Evolutionary conservation across 2,329 filamentous ascomycete genomes (phyloP), one percentile per base, ranked within the genome.

Genomic region (Fusarium sp.): DNA sequence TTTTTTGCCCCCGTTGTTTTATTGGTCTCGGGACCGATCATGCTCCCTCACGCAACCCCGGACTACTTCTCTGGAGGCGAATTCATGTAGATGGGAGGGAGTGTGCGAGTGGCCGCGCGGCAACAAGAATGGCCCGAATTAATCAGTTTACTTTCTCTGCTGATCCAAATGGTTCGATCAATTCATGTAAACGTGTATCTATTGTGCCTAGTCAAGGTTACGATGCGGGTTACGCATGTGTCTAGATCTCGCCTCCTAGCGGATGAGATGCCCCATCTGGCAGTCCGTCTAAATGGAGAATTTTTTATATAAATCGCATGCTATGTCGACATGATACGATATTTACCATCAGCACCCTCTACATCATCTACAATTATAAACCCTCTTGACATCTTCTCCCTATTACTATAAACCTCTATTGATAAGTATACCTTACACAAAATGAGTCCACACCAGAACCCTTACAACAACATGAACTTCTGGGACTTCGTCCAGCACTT

Each of bases 401-500:
- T 38, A 35, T 54, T 38, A 59, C 33, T 14, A 55, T 32, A 32
- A 15, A 46, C 46, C 18, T 18, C 18, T 18, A 30, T 32, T 42
- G 37, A 35, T 14, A 67, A 45, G 20, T 38, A 49, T 15, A 35
- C 20, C 23, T n/a, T n/a, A 38, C 26, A 63, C 38, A 52, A 56
- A 64, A 78, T 79, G 77, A 70, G 67, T 61, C 58, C 74, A 38
- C 58, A 65, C 26, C 70, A 78, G 27, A 67, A 77, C 48, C 65
- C 68, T 15, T 71, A 70, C 41, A 68, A 74, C 15, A 70, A 74
- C 9, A 68, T 70, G 60, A 70, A 73, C 64, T 77, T 78, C 48
- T 79, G 77, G 78, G 78, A 83, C 59, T 83, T 82, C 60, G 50
- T 82, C 69, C 78, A 79, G 64, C 75, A 77, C 26, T 68, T 81